These are phyloP conservation scores for Phycomyces blakesleeanus DNA, from an alignment of 192 early-diverging fungal species.

Conservation along the genomic window DNA sequence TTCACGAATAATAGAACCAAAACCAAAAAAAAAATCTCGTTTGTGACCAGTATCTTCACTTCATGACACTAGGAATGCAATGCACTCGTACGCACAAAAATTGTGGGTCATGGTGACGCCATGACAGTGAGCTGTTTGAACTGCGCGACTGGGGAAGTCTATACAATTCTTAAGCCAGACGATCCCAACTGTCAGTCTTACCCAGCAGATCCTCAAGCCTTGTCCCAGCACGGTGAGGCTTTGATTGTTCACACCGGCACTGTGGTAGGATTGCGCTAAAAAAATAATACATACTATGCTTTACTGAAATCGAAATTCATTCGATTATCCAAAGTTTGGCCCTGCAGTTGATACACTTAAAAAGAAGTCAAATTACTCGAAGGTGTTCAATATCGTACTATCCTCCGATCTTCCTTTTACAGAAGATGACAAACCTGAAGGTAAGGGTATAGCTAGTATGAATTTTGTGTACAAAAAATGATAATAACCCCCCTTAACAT, in stretches of 20 bases:
- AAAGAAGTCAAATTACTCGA: conserved; percentile 2
- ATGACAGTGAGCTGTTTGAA: conserved; percentile 12
- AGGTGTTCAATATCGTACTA: conserved; percentile 2
- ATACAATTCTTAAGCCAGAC: conserved; percentile 1
- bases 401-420: conserved; percentile 9
- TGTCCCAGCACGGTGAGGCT: not conserved
- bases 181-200: not conserved
- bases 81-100: not conserved
- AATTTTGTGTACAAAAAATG: not conserved
- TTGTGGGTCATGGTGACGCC: not conserved
- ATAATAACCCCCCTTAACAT: too few relatives aligned
- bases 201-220: not conserved
- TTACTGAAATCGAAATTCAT: not conserved
- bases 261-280: not conserved
- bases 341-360: not conserved
- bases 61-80: conserved; percentile 1
- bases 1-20: not conserved
- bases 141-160: conserved; percentile 9
- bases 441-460: not conserved
- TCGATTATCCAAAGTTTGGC: conserved; percentile 2
- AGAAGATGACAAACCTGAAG: conserved; percentile 1
- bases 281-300: not conserved
- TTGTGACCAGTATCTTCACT: not conserved
- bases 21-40: not conserved
- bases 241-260: conserved; percentile 7